Conservation (phyloP, 305 asterid species). For the Solanum hybrid region DNA sequence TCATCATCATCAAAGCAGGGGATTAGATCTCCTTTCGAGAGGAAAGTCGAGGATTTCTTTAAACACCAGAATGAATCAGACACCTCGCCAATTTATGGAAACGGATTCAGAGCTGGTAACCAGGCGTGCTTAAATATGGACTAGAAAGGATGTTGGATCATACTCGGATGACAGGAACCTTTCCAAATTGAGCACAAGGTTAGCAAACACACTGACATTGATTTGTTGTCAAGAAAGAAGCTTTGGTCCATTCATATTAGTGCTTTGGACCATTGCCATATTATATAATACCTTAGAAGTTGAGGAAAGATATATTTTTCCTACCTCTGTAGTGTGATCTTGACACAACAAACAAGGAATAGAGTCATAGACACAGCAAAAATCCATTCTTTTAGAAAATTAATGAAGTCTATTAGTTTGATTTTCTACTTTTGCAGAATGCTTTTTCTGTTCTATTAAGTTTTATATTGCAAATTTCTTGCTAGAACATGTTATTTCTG, state of each 20-base stretch:
- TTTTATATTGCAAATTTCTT: not conserved
- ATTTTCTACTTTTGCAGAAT: not conserved
- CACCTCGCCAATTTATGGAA: conserved; percentile 60
- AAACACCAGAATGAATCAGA: conserved; percentile 79
- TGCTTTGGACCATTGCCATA: not conserved
- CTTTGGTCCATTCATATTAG: conserved; percentile 8
- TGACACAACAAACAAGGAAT: not conserved
- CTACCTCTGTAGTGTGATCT: not conserved
- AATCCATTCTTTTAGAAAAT: not conserved
- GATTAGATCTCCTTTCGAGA: conserved; percentile 57
- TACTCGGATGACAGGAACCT: conserved; percentile 60
- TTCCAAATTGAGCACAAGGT: conserved; percentile 34
- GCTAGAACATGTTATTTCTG: not conserved
- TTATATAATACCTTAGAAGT: not conserved
- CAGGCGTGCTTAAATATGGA: conserved; percentile 59
- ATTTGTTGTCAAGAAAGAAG: conserved; percentile 2
- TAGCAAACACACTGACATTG: not conserved
- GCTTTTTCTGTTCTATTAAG: not conserved
- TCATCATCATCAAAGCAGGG: conserved; percentile 22
- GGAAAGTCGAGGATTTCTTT: conserved; percentile 57
- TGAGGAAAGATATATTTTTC: not conserved
- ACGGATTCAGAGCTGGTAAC: conserved; percentile 75
- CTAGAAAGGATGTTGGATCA: conserved; percentile 58
- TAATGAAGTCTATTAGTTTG: not conserved
- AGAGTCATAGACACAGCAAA: not conserved